phyloP scores from a whole-genome alignment of 139 green algal species.

The Coelastrella sp. region DNA sequence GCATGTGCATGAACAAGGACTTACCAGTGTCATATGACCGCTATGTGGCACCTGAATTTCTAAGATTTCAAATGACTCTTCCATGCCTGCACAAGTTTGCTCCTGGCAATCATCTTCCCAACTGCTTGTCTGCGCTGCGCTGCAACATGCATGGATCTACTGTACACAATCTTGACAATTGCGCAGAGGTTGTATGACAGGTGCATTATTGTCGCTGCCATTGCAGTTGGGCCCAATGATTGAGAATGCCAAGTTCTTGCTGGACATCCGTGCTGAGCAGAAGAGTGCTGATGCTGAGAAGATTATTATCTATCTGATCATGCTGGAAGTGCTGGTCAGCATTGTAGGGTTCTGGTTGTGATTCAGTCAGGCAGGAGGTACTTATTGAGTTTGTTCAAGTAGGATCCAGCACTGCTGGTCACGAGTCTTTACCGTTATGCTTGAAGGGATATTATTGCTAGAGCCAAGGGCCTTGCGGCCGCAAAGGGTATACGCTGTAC shows the following conservation, averaged over 20 bases:
- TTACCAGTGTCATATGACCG: too few relatives aligned
- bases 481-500: too few relatives aligned
- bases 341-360: not conserved
- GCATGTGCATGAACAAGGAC: too few relatives aligned
- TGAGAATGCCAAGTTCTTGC: conserved; percentile 61
- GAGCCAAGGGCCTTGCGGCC: too few relatives aligned
- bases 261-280: conserved; percentile 55
- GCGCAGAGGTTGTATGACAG: not conserved
- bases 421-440: too few relatives aligned
- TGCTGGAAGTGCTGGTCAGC: conserved; percentile 49
- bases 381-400: too few relatives aligned
- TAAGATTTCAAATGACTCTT: too few relatives aligned
- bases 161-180: not conserved
- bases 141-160: not conserved
- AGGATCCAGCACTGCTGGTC: too few relatives aligned
- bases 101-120: not conserved
- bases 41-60: too few relatives aligned
- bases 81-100: too few relatives aligned
- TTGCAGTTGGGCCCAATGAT: conserved; percentile 55
- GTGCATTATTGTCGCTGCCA: not conserved
- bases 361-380: too few relatives aligned
- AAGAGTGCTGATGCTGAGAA: conserved; percentile 51
- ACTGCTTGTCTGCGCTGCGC: not conserved
- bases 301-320: conserved; percentile 62
- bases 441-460: too few relatives aligned